These are phyloP conservation scores for Carex littledalei DNA, from an alignment of 176 grass and related monocot species.

Conservation along the genomic window DNA sequence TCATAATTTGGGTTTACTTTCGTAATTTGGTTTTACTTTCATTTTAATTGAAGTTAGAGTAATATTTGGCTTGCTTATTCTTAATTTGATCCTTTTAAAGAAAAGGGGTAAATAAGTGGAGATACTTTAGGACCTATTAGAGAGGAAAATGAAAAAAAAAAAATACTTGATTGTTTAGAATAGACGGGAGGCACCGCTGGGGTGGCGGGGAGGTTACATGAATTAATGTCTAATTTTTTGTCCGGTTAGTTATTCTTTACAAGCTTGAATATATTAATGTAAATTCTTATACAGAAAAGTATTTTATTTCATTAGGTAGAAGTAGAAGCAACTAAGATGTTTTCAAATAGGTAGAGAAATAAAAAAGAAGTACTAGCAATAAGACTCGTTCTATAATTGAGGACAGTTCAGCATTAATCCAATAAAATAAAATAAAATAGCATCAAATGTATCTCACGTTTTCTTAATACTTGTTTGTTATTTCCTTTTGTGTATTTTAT, in stretches of 20 bases:
- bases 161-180: background rate
- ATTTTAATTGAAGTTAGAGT: background rate
- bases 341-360: background rate
- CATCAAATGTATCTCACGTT: background rate
- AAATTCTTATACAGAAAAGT: background rate
- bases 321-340: background rate
- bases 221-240: background rate
- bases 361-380: background rate
- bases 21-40: background rate
- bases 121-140: background rate
- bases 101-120: background rate
- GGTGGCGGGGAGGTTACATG: too few relatives aligned
- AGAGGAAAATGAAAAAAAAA: background rate
- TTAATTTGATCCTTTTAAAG: background rate
- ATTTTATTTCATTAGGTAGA: slow-evolving; percentile 6
- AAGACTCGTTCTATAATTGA: slow-evolving; percentile 3
- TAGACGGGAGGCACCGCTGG: too few relatives aligned
- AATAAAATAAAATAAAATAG: background rate
- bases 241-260: background rate
- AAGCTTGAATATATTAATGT: background rate
- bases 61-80: background rate
- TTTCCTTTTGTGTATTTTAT: background rate
- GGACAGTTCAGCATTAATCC: background rate
- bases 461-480: background rate
- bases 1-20: background rate